Percentiles rank a stretch among this genome's conserved stretches.
Evolutionary conservation across 2,329 filamentous ascomycete genomes (phyloP).

Genomic region (Torrubiellomyces zombiae): DNA sequence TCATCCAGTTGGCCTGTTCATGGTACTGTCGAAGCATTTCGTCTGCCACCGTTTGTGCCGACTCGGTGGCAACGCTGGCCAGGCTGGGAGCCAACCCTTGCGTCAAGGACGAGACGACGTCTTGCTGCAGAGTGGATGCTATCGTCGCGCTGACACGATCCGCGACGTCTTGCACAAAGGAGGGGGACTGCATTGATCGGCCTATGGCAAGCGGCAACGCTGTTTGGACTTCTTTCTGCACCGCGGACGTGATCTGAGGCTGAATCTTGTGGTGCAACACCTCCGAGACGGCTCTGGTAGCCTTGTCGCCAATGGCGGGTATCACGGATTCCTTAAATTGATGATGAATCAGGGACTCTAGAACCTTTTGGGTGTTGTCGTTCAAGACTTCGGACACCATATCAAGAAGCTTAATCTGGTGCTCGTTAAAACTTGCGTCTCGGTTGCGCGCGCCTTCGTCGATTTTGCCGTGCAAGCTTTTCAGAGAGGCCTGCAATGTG

Average conservation of each 20-base stretch:
- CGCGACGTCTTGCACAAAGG: constrained; percentile 51
- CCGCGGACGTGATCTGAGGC: constrained; percentile 43
- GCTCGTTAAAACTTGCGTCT: constrained; percentile 33
- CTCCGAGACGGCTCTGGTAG: constrained; percentile 51
- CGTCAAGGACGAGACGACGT: constrained; percentile 44
- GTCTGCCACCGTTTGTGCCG: constrained; percentile 48
- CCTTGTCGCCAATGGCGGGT: constrained; percentile 53
- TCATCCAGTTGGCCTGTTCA: constrained; percentile 32
- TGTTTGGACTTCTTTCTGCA: constrained; percentile 59
- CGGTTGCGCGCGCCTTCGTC: constrained; percentile 45
- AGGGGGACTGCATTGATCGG: constrained; percentile 47
- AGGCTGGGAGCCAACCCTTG: constrained; percentile 50
- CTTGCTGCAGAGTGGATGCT: constrained; percentile 49
- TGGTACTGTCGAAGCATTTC: constrained; percentile 50
- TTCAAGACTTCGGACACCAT: constrained; percentile 44
- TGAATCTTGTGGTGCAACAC: constrained; percentile 54
- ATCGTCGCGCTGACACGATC: constrained; percentile 56
- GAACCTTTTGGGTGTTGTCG: constrained; percentile 50
- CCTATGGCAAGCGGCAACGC: constrained; percentile 46
- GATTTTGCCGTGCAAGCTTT: constrained; percentile 44
- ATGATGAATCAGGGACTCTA: constrained; percentile 58
- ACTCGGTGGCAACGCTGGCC: constrained; percentile 44
- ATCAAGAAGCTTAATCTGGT: constrained; percentile 37
- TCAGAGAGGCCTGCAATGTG: constrained; percentile 38
- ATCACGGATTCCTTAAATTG: constrained; percentile 63